A percentile compares a stretch with the other conserved stretches of the same genome.
Evolutionary conservation across 352 stramenopile genomes (phyloP).

Genomic region (Peronosclerospora sorghi): DNA sequence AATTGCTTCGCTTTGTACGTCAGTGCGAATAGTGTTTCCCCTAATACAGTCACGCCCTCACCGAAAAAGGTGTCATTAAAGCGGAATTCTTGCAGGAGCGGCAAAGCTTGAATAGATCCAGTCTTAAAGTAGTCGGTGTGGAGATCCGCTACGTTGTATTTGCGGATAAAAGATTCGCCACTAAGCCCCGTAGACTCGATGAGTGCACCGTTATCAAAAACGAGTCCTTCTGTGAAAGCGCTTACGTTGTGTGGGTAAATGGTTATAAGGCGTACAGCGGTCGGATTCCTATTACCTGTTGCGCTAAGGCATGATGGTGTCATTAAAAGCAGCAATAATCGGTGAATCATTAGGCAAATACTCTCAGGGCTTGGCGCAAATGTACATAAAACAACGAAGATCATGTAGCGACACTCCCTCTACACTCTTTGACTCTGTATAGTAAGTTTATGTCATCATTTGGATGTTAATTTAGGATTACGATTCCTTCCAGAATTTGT

Average conservation of each 20-base stretch:
- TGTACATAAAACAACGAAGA: too few relatives aligned
- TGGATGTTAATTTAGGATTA: too few relatives aligned
- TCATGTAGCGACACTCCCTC: too few relatives aligned
- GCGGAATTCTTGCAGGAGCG: constrained; percentile 34
- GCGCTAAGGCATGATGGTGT: too few relatives aligned
- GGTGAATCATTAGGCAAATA: too few relatives aligned
- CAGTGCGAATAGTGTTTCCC: constrained; percentile 69
- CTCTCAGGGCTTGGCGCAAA: too few relatives aligned
- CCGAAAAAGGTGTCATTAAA: constrained; percentile 60
- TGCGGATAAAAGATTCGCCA: constrained; percentile 53
- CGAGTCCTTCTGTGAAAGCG: constrained; percentile 65
- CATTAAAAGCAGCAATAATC: too few relatives aligned
- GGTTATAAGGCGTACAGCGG: constrained; percentile 32
- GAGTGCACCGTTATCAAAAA: constrained; percentile 47
- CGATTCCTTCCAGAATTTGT: too few relatives aligned
- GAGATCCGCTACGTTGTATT: constrained; percentile 35
- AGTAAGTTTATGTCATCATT: too few relatives aligned
- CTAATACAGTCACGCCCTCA: constrained; percentile 63
- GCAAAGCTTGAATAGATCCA: constrained; percentile 4
- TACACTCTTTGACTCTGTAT: too few relatives aligned
- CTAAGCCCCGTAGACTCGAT: constrained; percentile 69
- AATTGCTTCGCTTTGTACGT: constrained; percentile 69
- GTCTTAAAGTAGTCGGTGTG: constrained; percentile 6
- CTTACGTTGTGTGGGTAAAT: constrained; percentile 57
- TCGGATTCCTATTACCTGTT: too few relatives aligned